Conservation (phyloP, 2,329 filamentous ascomycete species). For the Diaporthe nobilis region DNA sequence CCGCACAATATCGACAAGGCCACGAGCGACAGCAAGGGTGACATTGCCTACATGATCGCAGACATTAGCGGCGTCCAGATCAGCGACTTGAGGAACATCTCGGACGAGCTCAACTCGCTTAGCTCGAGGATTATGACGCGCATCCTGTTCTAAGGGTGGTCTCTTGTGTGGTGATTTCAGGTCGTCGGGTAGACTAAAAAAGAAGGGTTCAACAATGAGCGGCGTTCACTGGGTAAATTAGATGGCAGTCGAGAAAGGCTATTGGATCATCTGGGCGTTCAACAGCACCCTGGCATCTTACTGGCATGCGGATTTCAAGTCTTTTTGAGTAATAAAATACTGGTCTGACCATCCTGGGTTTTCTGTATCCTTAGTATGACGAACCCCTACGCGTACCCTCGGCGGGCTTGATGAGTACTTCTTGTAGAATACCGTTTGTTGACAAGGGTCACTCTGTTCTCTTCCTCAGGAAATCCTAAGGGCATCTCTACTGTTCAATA, state of each 20-base stretch:
- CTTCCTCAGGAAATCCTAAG: background rate
- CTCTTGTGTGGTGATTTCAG: background rate
- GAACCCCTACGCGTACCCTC: background rate
- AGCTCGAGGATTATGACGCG: slow-evolving; percentile 71
- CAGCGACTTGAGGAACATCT: slow-evolving; percentile 87
- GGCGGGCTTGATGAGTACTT: background rate
- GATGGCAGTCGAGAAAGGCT: slow-evolving; percentile 1
- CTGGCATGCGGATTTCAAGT: background rate
- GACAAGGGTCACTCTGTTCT: background rate
- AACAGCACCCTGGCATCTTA: slow-evolving; percentile 38
- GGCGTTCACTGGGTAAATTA: slow-evolving; percentile 33
- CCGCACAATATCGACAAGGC: slow-evolving; percentile 99
- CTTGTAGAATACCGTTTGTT: no score
- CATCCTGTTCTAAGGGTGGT: slow-evolving; percentile 39
- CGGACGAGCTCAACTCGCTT: slow-evolving; percentile 84
- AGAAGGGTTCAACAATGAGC: slow-evolving; percentile 3
- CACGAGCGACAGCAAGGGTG: slow-evolving; percentile 94
- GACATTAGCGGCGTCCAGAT: slow-evolving; percentile 91
- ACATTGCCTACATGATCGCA: slow-evolving; percentile 97
- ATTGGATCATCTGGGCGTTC: slow-evolving; percentile 35
- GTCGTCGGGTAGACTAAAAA: background rate
- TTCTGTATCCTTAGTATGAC: background rate
- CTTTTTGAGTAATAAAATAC: background rate
- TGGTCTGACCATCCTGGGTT: background rate
- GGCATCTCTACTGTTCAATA: background rate